Percentiles rank a stretch among this genome's conserved stretches.
phyloP scores from a whole-genome alignment of 768 basidiomycete genomes.

The Lactarius sp. region DNA sequence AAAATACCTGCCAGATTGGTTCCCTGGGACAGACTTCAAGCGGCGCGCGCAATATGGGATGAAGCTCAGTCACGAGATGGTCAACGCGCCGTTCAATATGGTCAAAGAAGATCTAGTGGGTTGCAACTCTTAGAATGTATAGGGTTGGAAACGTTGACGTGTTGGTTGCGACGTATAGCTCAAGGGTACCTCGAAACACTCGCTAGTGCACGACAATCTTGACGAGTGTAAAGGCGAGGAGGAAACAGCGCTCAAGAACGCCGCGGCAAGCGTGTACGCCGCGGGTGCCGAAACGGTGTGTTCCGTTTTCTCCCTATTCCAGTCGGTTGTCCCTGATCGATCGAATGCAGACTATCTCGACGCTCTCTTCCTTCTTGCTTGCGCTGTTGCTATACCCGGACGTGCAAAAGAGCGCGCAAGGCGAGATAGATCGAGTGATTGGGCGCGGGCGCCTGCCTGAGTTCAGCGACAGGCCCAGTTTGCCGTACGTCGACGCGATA shows the following conservation, averaged over 20 bases:
- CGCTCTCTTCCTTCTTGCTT: constrained; percentile 13
- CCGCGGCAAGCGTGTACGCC: constrained; percentile 14
- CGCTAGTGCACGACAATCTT: constrained; percentile 16
- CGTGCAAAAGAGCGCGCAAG: constrained; percentile 15
- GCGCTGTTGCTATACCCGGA: constrained; percentile 18
- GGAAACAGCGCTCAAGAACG: constrained; percentile 7
- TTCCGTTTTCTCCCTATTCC: neutral
- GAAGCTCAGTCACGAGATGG: constrained; percentile 11
- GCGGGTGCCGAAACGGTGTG: constrained; percentile 15
- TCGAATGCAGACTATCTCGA: neutral
- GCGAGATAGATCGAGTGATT: constrained; percentile 24
- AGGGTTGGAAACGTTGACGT: neutral
- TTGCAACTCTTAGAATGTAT: no score
- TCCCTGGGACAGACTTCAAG: constrained; percentile 16
- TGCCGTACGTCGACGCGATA: constrained; percentile 28
- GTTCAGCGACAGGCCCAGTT: constrained; percentile 20
- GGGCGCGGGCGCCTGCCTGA: constrained; percentile 26
- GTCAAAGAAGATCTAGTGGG: constrained; percentile 18
- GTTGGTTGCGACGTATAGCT: neutral
- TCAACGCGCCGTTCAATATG: constrained; percentile 12
- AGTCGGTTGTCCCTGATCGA: neutral
- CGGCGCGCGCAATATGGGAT: constrained; percentile 1
- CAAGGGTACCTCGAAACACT: constrained; percentile 15
- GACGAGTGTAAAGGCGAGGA: constrained; percentile 6
- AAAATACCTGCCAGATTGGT: constrained; percentile 11